Evolutionary conservation across 192 early-diverging fungal genomes (phyloP), one percentile per base, ranked within the genome.

Genomic region (Entrophospora sp.): DNA sequence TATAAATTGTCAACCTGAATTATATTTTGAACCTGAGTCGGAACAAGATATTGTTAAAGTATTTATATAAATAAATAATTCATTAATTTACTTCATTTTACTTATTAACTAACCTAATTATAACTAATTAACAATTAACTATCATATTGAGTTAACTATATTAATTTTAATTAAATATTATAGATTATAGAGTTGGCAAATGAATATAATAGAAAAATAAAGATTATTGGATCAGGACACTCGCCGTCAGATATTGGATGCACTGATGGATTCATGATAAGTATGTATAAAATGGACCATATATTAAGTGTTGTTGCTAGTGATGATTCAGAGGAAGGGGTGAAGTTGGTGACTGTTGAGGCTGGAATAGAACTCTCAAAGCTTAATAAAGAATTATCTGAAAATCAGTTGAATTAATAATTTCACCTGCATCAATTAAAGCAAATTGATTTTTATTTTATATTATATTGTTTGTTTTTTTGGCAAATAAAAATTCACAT

Each of bases 221-320:
- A 86, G 65, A 79, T 83, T 2, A 72, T 88, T 34, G 89, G 89
- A 1, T 77, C 84, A 22, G 87, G 86, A 0, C 87, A 91, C 68
- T 91, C 87, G 22, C 87, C 87, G 16, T 91, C 87, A 0, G 89
- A 91, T 58, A 40, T 91, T 12, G 85, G 87, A 0, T 87, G 82
- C 68, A 82, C 83, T 13, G 67, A 77, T 49, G 79, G 77, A 24
- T 79, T 82, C 61, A 83, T 87, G 80, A 76, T 91, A 61, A 87
- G 83, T 62, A 83, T 87, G 71, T 81, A 87, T 73, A 78, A 81
- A 31, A 71, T 91, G 70, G 72, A 82, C 71, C 18, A 4, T 25
- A 30, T 27, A 28, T 10, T 22, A 32, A 16, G 4, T 53, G 16
- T 28, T 30, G 2, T n/a, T 5, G 4, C 31, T 22, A 30, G 16